Evolutionary conservation across 768 basidiomycete species (phyloP), one percentile per base, ranked within the genome.

Genomic region (Saitozyma podzolica): DNA sequence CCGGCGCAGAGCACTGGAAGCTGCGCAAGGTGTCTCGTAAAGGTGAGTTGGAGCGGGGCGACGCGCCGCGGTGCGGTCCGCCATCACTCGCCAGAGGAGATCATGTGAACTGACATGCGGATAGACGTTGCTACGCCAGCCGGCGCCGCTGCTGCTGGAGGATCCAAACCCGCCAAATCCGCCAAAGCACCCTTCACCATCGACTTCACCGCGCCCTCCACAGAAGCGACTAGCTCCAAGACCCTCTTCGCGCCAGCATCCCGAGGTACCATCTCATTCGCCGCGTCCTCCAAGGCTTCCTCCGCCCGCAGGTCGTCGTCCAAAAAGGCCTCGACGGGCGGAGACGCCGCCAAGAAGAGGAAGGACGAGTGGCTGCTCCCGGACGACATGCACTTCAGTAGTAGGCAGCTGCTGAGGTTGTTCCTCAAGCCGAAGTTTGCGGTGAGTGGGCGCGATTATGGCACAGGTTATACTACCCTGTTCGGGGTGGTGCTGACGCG

Each of bases 1-100:
- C 96, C 4, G 96, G 96, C 0, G 94, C 94, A 8, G 92, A 98
- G 79, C 96, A 99, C 76, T 99, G 96, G 95, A 98, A 95, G 77
- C 79, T 98, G 73, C 83, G 89, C 40, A 89, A 87, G 74, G 84
- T 87, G n/a, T 82, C 92, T 56, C 85, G 89, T 63, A 86, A 85
- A 83, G 84, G 92, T 94, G 66, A 80, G 86, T 78, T 40, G 16
- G 39, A 17, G 50, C n/a, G n/a, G n/a, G n/a, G n/a, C n/a, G n/a
- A n/a, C n/a, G n/a, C n/a, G n/a, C n/a, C n/a, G n/a, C n/a, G n/a
- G n/a, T n/a, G n/a, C n/a, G n/a, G n/a, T n/a, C n/a, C n/a, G n/a
- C n/a, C n/a, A n/a, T n/a, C n/a, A n/a, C n/a, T n/a, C n/a, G n/a
- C n/a, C n/a, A n/a, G n/a, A n/a, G n/a, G n/a, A n/a, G n/a, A n/a